Evolutionary conservation across 306 rosid genomes (phyloP).

Genomic region (cucumber (Cucumis sativus)): Cucumber_9930_V3 NC_026655.2:1146501-1147000

Average conservation of each 20-base stretch:
- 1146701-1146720: no score
- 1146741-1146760: no score
- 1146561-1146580: no score
- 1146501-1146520: neutral
- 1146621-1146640: neutral
- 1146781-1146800: no score
- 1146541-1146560: no score
- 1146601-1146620: neutral
- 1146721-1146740: no score
- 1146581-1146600: no score
- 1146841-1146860: neutral
- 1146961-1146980: conserved; percentile 4
- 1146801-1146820: no score
- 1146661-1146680: neutral
- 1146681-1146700: neutral
- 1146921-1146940: conserved; percentile 1
- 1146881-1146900: neutral
- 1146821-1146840: no score
- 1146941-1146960: neutral
- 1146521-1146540: no score
- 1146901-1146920: conserved; percentile 16
- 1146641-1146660: neutral
- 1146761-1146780: no score
- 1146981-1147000: neutral
- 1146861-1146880: neutral